Conservation (phyloP, 208 protist species). For the Trypanosoma scelopori region DNA sequence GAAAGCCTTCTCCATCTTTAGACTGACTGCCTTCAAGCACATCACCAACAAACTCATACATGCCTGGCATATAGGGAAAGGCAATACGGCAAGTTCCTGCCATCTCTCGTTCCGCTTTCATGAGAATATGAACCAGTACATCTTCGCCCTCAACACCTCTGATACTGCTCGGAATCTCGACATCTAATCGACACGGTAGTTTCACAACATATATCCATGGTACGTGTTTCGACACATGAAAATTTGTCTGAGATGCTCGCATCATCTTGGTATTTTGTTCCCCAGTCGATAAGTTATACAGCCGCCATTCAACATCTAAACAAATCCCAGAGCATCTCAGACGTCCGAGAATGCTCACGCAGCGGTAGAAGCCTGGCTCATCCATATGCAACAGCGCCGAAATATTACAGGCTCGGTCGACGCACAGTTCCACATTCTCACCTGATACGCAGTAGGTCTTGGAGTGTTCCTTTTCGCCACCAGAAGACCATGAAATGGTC, state of each 20-base stretch:
- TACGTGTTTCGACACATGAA: conserved; percentile 10
- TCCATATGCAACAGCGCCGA: conserved; percentile 24
- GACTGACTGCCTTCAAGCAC: background rate
- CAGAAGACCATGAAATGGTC: conserved; percentile 6
- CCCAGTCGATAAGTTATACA: conserved; percentile 23
- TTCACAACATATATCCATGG: conserved; percentile 36
- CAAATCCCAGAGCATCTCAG: conserved; percentile 27
- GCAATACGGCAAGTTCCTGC: conserved; percentile 35
- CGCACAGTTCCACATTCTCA: conserved; percentile 3
- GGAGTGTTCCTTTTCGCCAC: background rate
- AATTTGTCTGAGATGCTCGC: conserved; percentile 1
- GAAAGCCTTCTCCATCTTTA: background rate
- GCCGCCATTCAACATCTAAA: conserved; percentile 26
- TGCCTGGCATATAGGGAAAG: conserved; percentile 27
- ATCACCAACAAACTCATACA: conserved; percentile 26
- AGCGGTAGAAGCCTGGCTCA: conserved; percentile 43
- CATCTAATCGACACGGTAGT: conserved; percentile 32
- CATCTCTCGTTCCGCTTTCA: conserved; percentile 29
- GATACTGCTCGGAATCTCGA: conserved; percentile 36
- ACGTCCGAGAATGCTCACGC: conserved; percentile 31
- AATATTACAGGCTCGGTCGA: conserved; percentile 3
- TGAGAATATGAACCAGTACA: conserved; percentile 33
- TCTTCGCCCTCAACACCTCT: conserved; percentile 58
- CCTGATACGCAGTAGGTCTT: conserved; percentile 1
- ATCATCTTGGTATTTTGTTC: background rate